Percentiles rank a stretch among this genome's conserved stretches.
phyloP scores from a whole-genome alignment of 164 flowering plant species.

The Chloranthus sessilifolius region DNA sequence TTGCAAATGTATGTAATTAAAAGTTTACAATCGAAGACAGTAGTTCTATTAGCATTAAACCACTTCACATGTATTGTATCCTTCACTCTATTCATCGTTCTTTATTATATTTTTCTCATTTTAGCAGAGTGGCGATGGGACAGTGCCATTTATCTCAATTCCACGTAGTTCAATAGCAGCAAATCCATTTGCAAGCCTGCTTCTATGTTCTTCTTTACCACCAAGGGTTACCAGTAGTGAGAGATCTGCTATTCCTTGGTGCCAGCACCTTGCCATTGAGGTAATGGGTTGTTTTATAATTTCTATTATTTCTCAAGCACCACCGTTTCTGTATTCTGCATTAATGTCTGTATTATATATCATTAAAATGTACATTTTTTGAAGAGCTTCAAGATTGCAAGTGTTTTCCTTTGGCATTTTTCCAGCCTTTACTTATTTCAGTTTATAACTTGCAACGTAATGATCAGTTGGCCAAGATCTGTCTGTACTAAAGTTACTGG shows the following conservation, averaged over 20 bases:
- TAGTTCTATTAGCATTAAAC: too few species aligned
- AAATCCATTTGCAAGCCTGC: slow-evolving; percentile 91
- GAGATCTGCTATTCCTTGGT: slow-evolving; percentile 50
- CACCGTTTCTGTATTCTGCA: not conserved
- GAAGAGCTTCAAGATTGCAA: too few species aligned
- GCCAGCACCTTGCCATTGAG: slow-evolving; percentile 72
- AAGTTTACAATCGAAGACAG: too few species aligned
- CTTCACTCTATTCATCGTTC: not conserved
- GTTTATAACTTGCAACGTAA: not conserved
- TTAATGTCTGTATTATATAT: not conserved
- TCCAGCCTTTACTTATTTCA: not conserved
- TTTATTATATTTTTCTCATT: not conserved
- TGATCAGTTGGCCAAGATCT: not conserved
- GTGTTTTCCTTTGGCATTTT: not conserved
- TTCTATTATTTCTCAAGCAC: too few species aligned
- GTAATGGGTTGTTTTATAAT: slow-evolving; percentile 31
- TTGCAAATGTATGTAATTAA: too few species aligned
- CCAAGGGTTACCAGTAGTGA: slow-evolving; percentile 20
- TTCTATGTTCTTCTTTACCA: slow-evolving; percentile 57
- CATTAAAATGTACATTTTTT: not conserved
- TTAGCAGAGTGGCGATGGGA: slow-evolving; percentile 66
- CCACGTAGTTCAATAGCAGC: slow-evolving; percentile 77
- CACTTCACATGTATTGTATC: not conserved
- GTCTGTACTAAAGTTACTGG: not conserved
- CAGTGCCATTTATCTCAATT: slow-evolving; percentile 68